Percentiles rank a stretch among this genome's conserved stretches.
phyloP scores from a whole-genome alignment of 176 grass and related monocot species.

The Hyparrhenia diplandra region DNA sequence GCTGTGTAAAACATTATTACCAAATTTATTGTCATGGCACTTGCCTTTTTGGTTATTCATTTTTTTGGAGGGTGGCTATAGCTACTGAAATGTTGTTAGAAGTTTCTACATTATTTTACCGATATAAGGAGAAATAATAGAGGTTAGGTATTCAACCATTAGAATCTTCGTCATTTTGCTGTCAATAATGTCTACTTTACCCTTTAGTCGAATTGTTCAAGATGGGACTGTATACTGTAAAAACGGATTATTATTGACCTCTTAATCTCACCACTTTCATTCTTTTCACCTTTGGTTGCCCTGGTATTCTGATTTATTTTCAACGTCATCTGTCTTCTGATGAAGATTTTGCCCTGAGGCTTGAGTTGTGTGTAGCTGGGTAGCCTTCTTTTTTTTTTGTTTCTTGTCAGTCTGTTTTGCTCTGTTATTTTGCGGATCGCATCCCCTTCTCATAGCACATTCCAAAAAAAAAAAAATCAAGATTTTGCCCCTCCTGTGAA shows the following conservation, averaged over 20 bases:
- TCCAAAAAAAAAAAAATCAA: not conserved
- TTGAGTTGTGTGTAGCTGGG: no score
- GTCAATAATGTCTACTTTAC: not conserved
- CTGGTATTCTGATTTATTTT: not conserved
- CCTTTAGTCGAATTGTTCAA: not conserved
- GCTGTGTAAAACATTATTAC: not conserved
- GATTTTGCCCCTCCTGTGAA: not conserved
- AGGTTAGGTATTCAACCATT: not conserved
- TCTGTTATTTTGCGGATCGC: no score
- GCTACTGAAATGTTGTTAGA: not conserved
- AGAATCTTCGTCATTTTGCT: not conserved
- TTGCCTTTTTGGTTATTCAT: not conserved
- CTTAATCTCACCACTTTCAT: not conserved
- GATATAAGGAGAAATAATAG: not conserved
- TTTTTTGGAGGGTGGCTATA: not conserved
- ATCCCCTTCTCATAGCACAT: no score
- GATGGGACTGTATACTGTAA: not conserved
- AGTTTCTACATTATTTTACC: not conserved
- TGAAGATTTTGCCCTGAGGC: not conserved
- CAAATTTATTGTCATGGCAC: not conserved
- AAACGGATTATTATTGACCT: not conserved
- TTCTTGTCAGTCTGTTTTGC: no score
- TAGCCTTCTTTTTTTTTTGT: no score
- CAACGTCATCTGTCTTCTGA: not conserved
- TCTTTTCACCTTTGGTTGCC: not conserved